phyloP scores from a whole-genome alignment of 345 rosid genomes.

The Fremontodendron californicum region DNA sequence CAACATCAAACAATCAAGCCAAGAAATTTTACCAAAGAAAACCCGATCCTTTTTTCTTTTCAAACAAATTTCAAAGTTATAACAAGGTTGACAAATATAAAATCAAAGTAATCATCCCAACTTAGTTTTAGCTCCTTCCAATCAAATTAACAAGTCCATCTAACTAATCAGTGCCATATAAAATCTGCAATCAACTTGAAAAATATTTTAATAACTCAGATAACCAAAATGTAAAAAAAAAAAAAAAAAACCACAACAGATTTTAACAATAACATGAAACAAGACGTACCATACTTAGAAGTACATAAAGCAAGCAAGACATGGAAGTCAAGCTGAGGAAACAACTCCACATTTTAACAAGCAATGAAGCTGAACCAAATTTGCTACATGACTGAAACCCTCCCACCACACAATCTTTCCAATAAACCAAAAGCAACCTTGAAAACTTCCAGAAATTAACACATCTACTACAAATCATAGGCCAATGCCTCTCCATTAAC shows the following conservation, averaged over 20 bases:
- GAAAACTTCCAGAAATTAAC: slow-evolving; percentile 40
- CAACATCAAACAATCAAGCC: not conserved
- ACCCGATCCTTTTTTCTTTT: too few relatives aligned
- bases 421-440: slow-evolving; percentile 44
- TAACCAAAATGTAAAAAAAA: not conserved
- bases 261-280: slow-evolving; percentile 5
- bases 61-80: too few relatives aligned
- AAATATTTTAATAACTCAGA: not conserved
- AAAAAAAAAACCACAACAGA: not conserved
- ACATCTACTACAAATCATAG: slow-evolving; percentile 64
- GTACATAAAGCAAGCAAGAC: slow-evolving; percentile 82
- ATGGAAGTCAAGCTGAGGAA: too few relatives aligned
- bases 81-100: not conserved
- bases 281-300: slow-evolving; percentile 68
- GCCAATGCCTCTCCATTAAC: slow-evolving; percentile 82
- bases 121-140: too few relatives aligned
- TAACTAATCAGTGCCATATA: not conserved
- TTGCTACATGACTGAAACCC: slow-evolving; percentile 48
- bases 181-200: not conserved
- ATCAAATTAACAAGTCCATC: too few relatives aligned
- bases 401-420: too few relatives aligned
- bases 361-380: slow-evolving; percentile 79
- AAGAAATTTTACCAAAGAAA: too few relatives aligned
- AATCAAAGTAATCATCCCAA: not conserved
- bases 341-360: slow-evolving; percentile 80